phyloP scores from a whole-genome alignment of 176 grass and related monocot species.

The Oryza nivara region DNA sequence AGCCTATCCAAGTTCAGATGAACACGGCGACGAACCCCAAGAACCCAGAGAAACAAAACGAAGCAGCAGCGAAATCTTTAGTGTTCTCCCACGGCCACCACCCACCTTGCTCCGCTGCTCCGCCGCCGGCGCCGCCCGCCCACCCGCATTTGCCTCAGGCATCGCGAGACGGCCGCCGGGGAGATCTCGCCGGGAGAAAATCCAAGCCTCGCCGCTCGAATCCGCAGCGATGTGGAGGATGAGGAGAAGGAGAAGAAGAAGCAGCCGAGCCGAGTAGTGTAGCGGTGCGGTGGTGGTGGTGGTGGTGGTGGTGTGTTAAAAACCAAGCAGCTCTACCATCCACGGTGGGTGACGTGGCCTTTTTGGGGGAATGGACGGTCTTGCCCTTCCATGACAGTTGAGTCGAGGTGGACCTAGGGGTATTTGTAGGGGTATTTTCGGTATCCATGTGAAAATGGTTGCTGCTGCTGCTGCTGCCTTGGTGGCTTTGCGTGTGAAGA shows the following conservation, averaged over 20 bases:
- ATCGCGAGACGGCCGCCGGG: conserved; percentile 18
- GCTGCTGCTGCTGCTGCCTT: background rate
- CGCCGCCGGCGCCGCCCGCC: conserved; percentile 6
- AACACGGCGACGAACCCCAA: background rate
- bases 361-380: background rate
- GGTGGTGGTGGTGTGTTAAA: background rate
- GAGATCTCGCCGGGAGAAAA: conserved; percentile 3
- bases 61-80: background rate
- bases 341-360: background rate
- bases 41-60: conserved; percentile 11
- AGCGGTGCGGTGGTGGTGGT: background rate
- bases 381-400: background rate
- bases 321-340: background rate
- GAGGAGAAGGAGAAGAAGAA: background rate
- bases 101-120: conserved; percentile 52
- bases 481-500: conserved; percentile 19
- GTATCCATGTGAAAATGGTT: background rate
- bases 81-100: no score
- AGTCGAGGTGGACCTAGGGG: background rate
- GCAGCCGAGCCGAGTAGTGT: background rate
- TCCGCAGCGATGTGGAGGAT: background rate
- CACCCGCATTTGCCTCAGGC: conserved; percentile 61
- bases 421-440: background rate
- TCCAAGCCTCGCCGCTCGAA: background rate
- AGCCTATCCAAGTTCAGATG: background rate